Conservation (phyloP, 2,329 filamentous ascomycete genomes). For the Hymenoscyphus repandus region DNA sequence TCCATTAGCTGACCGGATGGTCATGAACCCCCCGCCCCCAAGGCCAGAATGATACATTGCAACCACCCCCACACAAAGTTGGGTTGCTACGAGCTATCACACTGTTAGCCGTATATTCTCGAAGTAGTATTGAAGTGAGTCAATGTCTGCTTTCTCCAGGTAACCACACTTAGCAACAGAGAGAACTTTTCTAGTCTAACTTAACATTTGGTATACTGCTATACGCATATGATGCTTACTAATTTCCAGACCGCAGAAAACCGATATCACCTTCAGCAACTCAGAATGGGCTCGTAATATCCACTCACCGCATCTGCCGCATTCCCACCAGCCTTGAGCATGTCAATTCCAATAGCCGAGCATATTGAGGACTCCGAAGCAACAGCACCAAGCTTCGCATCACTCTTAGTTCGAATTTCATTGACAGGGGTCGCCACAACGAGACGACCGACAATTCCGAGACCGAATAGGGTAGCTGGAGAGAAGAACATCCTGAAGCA, state of each 20-base stretch:
- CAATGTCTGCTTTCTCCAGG: too few relatives aligned
- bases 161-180: too few relatives aligned
- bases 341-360: slow-evolving; percentile 61
- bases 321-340: slow-evolving; percentile 54
- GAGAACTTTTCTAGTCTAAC: too few relatives aligned
- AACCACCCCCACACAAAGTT: slow-evolving; percentile 48
- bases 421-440: neutral
- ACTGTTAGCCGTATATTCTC: neutral
- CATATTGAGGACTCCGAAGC: slow-evolving; percentile 66
- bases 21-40: slow-evolving; percentile 63
- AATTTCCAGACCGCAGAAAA: too few relatives aligned
- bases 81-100: slow-evolving; percentile 44
- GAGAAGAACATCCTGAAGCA: slow-evolving; percentile 1
- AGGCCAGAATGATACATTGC: slow-evolving; percentile 55
- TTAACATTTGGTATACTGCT: too few relatives aligned
- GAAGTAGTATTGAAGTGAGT: neutral
- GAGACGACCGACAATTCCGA: neutral
- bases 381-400: slow-evolving; percentile 51
- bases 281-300: neutral
- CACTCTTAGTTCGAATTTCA: neutral
- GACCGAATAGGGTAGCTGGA: slow-evolving; percentile 1
- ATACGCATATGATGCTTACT: too few relatives aligned
- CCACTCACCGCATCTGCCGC: slow-evolving; percentile 45
- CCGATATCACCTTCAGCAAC: neutral
- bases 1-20: slow-evolving; percentile 54